Evolutionary conservation across 1,139 yeast genomes (phyloP), one percentile per base, ranked within the genome.

Genomic region (Lizanozyma gosingica): DNA sequence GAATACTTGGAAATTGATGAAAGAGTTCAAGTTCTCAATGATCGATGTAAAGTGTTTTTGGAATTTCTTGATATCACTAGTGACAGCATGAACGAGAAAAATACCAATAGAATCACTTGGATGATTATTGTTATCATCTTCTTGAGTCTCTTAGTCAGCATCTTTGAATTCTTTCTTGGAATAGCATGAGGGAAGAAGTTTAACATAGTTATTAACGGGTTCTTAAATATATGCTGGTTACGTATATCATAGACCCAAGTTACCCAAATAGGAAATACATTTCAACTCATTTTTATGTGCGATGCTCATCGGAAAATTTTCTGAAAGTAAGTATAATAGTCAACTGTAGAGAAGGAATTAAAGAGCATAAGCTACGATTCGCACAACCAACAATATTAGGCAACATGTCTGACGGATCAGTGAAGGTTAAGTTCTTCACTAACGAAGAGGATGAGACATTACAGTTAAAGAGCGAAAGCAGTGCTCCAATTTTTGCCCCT

Each of bases 1-100:
- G 97, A 92, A 50, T 92, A 92, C 54, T 67, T 92, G 45, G 98
- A 92, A 59, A 88, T 92, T 47, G 97, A 90, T 55, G 95, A 86
- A 59, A 68, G 98, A 43, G 96, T 90, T 14, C 88, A 86, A 54
- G 96, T 92, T 3, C 71, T 92, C 40, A 92, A 92, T 54, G 97
- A 92, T 57, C 67, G 97, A 37, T 90, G 97, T 59, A 85, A 84
- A 57, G 97, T 94, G 18, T 92, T 90, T 55, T 68, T 92, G 55
- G 98, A 92, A 53, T 83, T 92, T 54, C 86, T 88, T 56, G 96
- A 90, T 53, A 85, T 92, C 45, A 80, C 94, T 47, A 87, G 92
- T 34, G 97, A 94, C 55, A 85, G 96, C 36, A 83, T 92, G 53
- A 95, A 95, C 8, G 98, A 92, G 59, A 77, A 80, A 49, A 88